Base-by-base conservation (phyloP, 2,329 filamentous ascomycete species). In the Chaetomium olivaceum region DNA sequence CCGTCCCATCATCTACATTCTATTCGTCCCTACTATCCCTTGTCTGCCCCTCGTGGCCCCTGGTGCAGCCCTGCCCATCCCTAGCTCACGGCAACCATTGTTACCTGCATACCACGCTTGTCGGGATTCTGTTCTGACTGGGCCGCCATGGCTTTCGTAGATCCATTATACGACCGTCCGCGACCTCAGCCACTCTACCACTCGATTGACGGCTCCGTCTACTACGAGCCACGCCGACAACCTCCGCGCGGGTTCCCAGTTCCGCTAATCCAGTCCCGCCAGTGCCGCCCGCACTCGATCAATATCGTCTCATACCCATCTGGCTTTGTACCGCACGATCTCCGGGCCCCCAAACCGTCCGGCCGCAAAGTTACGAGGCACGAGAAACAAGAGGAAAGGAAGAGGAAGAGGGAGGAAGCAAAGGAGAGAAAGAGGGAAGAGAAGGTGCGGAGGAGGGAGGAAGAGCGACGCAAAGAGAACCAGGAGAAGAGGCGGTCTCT, bases 241-340 rank as follows among this genome's bases (percentile, higher is more conserved):
- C 54, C 60, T 56, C 72, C 74, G 31, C 69, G 68, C 60, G 68
- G 70, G 51, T 75, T 77, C 69, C 80, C 74, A 65, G 75, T 70
- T 57, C 79, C 76, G 63, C 77, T 80, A 69, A 85, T 83, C 73
- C 80, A 81, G 71, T 80, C 79, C 64, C 81, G 83, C 70, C 80
- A 76, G 65, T 80, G 82, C 69, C 78, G 83, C 72, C 83, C 83
- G 52, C 83, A 85, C 70, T 84, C 83, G 51, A 86, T 87, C 67
- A 82, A 84, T 73, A 85, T 86, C 66, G 79, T 78, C 65, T 81
- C 79, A 64, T 84, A 81, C 68, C 80, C 75, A 52, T 64, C 80
- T 67, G 74, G 81, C 31, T 80, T 77, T 56, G 71, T 80, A 3
- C 79, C 78, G 2, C 73, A 74, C 65, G 79, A 81, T 52, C 71